Base-by-base conservation (phyloP, 805 yeast species). In the Maudiozyma bulderi region DNA sequence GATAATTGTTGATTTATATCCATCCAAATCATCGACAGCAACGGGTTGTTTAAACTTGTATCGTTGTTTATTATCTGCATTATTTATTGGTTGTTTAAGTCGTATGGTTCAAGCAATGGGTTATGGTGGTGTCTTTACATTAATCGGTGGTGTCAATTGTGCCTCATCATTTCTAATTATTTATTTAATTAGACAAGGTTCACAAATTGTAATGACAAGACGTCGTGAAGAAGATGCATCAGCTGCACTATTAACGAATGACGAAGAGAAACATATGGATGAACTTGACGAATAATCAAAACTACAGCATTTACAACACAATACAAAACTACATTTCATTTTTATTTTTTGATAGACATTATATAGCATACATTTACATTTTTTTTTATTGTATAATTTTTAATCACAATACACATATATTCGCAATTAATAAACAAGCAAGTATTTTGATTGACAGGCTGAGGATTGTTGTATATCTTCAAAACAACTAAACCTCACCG, bases 91-190 rank as follows among this genome's bases (percentile, higher is more conserved):
- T 0, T 81, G 80, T 3, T 69, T 86, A 20, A 74, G 79, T 20
- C 73, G 67, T 45, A 84, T 89, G 91, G 69, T 73, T 11, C 48
- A 49, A 0, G 52, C 68, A 0, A 70, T 89, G 77, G 78, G 78
- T 0, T 65, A 77, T 10, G 96, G 96, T 1, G 93, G 95, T 14
- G 76, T 86, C 1, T 86, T 81, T 58, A 81, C 95, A 0, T 70
- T 88, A n/a, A 65, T 86, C 73, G 81, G 82, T 2, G 81, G 73
- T 0, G 47, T 82, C 1, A 70, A 75, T 5, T 28, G 60, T 7
- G 26, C 58, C 1, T 60, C 67, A 2, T 56, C 68, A 3, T 29
- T 46, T 0, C 29, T 56, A 10, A 52, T 70, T 8, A 47, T 58
- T 9, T 47, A 65, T 3, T 67, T 69, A 2, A 53, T 68, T 46